These are phyloP conservation scores for Coniochaeta ligniaria DNA, from an alignment of 2,329 filamentous ascomycete genomes.

Conservation along the genomic window DNA sequence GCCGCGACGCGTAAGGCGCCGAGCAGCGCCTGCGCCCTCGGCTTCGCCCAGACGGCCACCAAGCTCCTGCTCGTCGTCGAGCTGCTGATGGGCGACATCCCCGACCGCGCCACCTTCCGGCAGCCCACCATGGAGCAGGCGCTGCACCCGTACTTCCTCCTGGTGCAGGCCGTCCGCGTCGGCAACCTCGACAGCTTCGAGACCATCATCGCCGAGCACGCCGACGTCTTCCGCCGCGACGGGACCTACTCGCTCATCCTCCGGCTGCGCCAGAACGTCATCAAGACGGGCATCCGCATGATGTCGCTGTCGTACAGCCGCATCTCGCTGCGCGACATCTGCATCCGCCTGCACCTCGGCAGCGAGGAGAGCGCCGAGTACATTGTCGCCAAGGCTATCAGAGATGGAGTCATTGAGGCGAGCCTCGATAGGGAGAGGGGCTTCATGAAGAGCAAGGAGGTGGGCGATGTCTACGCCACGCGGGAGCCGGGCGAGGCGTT, in stretches of 20 bases:
- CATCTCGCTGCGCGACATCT: slow-evolving; percentile 95
- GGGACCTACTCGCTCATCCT: slow-evolving; percentile 94
- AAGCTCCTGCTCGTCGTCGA: slow-evolving; percentile 97
- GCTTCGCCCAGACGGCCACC: slow-evolving; percentile 92
- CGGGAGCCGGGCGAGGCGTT: slow-evolving; percentile 94
- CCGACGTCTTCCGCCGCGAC: slow-evolving; percentile 81
- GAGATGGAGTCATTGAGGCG: slow-evolving; percentile 95
- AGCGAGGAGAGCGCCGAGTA: slow-evolving; percentile 98
- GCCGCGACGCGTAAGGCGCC: slow-evolving; percentile 94
- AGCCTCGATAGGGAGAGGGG: slow-evolving; percentile 89
- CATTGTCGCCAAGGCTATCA: slow-evolving; percentile 97
- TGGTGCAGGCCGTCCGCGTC: slow-evolving; percentile 93
- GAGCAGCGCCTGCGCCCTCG: slow-evolving; percentile 78
- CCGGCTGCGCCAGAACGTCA: slow-evolving; percentile 93
- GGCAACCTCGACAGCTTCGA: slow-evolving; percentile 93
- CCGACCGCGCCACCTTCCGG: slow-evolving; percentile 89
- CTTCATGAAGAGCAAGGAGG: slow-evolving; percentile 97
- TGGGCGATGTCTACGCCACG: slow-evolving; percentile 93
- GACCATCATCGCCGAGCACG: slow-evolving; percentile 73
- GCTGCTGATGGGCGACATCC: slow-evolving; percentile 96
- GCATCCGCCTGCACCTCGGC: slow-evolving; percentile 85
- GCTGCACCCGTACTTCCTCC: slow-evolving; percentile 84
- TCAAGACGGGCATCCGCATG: slow-evolving; percentile 99
- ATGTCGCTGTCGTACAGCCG: slow-evolving; percentile 97
- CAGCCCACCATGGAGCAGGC: slow-evolving; percentile 80